Conservation (phyloP, 108 stramenopile species). For the Skeletonema marinoi region DNA sequence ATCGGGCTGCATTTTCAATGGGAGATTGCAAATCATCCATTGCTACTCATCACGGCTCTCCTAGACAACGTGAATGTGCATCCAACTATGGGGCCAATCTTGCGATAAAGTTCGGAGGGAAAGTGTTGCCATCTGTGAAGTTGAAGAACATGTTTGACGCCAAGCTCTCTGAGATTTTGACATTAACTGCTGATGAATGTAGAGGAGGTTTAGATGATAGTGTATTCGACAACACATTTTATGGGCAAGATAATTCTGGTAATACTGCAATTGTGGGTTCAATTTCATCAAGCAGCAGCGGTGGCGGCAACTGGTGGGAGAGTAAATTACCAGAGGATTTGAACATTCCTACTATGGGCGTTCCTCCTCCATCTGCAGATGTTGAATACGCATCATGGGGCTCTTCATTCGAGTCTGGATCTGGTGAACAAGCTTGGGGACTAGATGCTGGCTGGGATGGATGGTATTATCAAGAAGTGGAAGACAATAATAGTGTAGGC, state of each 20-base stretch:
- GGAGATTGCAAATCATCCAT: slow-evolving; percentile 28
- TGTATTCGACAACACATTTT: background rate
- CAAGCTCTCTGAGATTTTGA: background rate
- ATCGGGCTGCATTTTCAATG: slow-evolving; percentile 33
- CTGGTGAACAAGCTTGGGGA: background rate
- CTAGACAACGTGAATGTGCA: slow-evolving; percentile 45
- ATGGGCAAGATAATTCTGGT: background rate
- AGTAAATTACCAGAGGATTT: background rate
- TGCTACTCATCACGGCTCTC: slow-evolving; percentile 41
- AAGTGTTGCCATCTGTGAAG: background rate
- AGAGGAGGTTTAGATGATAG: background rate
- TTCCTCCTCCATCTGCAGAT: background rate
- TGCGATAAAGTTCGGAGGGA: slow-evolving; percentile 8
- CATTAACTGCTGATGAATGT: background rate
- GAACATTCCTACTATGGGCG: background rate
- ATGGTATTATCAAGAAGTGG: background rate
- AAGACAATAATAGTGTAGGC: background rate
- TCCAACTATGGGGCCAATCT: slow-evolving; percentile 32
- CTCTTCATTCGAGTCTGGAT: background rate
- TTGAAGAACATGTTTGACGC: background rate
- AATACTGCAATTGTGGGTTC: background rate
- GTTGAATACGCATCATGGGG: background rate
- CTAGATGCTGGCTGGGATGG: background rate
- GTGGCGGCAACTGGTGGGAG: background rate
- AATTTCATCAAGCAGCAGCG: background rate